A percentile compares a stretch with the other conserved stretches of the same genome.
phyloP scores from a whole-genome alignment of 1,284 basidiomycete species.

The Xerocomus nothofagi region DNA sequence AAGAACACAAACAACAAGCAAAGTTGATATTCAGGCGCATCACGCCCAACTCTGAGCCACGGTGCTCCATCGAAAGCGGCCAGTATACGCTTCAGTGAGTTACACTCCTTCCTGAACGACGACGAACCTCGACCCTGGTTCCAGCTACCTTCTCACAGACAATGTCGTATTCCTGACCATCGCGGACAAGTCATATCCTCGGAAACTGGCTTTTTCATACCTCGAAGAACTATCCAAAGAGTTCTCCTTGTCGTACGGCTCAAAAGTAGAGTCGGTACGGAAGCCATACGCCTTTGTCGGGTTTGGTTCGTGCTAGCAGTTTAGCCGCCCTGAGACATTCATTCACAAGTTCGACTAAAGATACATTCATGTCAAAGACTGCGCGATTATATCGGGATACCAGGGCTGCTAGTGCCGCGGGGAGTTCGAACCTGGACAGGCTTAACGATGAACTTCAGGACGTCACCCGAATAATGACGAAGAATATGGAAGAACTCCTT shows the following conservation, averaged over 20 bases:
- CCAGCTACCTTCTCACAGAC: conserved; percentile 90
- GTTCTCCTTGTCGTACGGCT: conserved; percentile 88
- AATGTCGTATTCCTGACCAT: conserved; percentile 96
- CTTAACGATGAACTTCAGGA: conserved; percentile 97
- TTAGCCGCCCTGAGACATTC: neutral
- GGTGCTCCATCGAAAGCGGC: conserved; percentile 96
- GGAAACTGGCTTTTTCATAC: conserved; percentile 97
- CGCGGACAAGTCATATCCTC: conserved; percentile 94
- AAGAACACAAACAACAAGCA: conserved; percentile 98
- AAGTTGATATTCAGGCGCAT: conserved; percentile 96
- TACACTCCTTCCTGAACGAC: neutral
- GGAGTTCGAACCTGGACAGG: conserved; percentile 72
- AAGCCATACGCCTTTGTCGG: conserved; percentile 96
- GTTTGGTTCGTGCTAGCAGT: conserved; percentile 60
- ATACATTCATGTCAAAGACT: conserved; percentile 99
- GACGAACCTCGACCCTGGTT: neutral
- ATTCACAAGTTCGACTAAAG: conserved; percentile 41
- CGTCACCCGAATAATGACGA: conserved; percentile 99
- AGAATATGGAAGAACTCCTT: conserved; percentile 99
- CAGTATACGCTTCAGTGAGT: conserved; percentile 89
- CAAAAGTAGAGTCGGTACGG: conserved; percentile 81
- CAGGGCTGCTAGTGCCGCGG: conserved; percentile 76
- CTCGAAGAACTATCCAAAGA: conserved; percentile 97
- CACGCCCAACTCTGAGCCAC: conserved; percentile 89
- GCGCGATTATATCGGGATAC: conserved; percentile 94